Conservation (phyloP, 495 filamentous ascomycete genomes). For the Penicillium dipodomyicola region DNA sequence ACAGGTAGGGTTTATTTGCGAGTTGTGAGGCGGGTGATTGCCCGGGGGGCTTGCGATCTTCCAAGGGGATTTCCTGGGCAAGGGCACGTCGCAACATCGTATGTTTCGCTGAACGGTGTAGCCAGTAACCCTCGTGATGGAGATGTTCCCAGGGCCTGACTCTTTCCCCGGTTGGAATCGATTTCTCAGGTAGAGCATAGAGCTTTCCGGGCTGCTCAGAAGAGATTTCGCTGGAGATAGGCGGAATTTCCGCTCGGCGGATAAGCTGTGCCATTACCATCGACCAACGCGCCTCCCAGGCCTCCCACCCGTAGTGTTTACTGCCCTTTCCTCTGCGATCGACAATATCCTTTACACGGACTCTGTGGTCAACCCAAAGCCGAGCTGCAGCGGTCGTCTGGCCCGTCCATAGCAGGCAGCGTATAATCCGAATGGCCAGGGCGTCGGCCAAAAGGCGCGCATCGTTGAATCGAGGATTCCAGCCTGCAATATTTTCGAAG, state of each 20-base stretch:
- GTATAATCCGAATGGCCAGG: constrained; percentile 71
- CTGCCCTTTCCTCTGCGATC: constrained; percentile 81
- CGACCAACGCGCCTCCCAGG: constrained; percentile 83
- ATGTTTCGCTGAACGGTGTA: constrained; percentile 66
- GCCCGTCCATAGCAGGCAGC: constrained; percentile 74
- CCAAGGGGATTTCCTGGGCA: constrained; percentile 68
- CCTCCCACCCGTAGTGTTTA: constrained; percentile 79
- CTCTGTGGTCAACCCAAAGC: constrained; percentile 71
- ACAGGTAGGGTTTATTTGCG: constrained; percentile 63
- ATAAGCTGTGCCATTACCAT: constrained; percentile 77
- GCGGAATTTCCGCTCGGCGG: constrained; percentile 54
- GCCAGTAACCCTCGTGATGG: constrained; percentile 89
- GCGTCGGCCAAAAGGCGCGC: constrained; percentile 76
- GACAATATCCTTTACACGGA: constrained; percentile 67
- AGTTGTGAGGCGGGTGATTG: constrained; percentile 66
- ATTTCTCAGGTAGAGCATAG: constrained; percentile 63
- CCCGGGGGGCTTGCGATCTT: constrained; percentile 67
- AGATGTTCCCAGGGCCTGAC: constrained; percentile 75
- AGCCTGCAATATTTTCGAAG: constrained; percentile 81
- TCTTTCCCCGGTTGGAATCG: constrained; percentile 57
- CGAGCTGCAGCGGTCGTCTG: constrained; percentile 71
- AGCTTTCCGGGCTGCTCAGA: constrained; percentile 20
- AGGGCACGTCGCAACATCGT: constrained; percentile 55
- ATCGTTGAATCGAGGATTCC: constrained; percentile 84
- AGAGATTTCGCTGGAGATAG: constrained; percentile 28